Conservation (phyloP, 2,329 filamentous ascomycete species). For the Penicillium concentricum region DNA sequence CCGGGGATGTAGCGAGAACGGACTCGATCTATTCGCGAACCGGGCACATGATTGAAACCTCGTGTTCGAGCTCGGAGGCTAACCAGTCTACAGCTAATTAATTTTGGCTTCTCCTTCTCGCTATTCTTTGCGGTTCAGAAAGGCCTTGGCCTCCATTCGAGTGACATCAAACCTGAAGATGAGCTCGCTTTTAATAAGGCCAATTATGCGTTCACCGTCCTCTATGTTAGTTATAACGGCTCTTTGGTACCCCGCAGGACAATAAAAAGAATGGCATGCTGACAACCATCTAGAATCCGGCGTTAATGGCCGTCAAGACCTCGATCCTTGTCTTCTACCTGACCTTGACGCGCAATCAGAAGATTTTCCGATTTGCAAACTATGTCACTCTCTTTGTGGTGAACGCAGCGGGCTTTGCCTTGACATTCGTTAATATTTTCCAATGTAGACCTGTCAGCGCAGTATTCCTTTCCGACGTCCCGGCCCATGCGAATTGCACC, state of each 20-base stretch:
- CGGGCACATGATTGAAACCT: conserved; percentile 2
- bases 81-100: conserved; percentile 34
- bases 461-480: conserved; percentile 58
- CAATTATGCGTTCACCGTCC: conserved; percentile 60
- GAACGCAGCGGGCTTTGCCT: conserved; percentile 71
- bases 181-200: conserved; percentile 44
- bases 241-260: not conserved
- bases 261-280: not conserved
- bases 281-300: conserved; percentile 65
- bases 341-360: conserved; percentile 74
- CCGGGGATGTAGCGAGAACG: conserved; percentile 7
- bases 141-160: conserved; percentile 46
- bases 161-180: conserved; percentile 33
- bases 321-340: conserved; percentile 93
- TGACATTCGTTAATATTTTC: conserved; percentile 84
- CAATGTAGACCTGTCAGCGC: conserved; percentile 76
- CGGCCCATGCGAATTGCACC: conserved; percentile 53
- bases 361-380: conserved; percentile 76
- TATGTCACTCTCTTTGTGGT: conserved; percentile 75
- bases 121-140: conserved; percentile 46
- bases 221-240: conserved; percentile 51
- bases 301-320: conserved; percentile 86
- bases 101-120: conserved; percentile 49
- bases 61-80: not conserved
- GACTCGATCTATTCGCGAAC: not conserved